phyloP scores from a whole-genome alignment of 2,329 filamentous ascomycete species.

The Fusarium humuli region DNA sequence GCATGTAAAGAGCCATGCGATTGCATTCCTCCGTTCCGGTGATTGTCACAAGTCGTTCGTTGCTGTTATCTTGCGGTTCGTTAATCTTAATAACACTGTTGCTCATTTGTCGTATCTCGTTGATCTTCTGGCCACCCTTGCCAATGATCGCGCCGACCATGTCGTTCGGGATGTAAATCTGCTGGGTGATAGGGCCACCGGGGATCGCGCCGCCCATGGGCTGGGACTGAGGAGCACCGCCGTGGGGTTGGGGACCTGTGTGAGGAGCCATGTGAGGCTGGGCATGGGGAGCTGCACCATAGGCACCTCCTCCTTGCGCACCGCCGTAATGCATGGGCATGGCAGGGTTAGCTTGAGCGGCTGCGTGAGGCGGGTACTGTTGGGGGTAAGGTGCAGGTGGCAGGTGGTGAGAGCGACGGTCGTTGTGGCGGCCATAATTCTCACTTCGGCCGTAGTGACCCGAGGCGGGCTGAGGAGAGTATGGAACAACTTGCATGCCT shows the following conservation, averaged over 20 bases:
- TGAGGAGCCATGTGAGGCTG: conserved; percentile 78
- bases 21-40: conserved; percentile 98
- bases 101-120: conserved; percentile 96
- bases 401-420: conserved; percentile 78
- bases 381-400: conserved; percentile 79
- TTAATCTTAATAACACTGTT: conserved; percentile 99
- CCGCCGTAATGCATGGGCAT: conserved; percentile 84
- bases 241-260: conserved; percentile 64
- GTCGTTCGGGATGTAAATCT: conserved; percentile 99
- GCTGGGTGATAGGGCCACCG: conserved; percentile 83
- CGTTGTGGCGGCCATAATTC: conserved; percentile 79
- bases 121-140: conserved; percentile 98
- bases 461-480: conserved; percentile 90
- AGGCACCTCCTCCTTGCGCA: conserved; percentile 74
- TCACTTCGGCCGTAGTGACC: conserved; percentile 94
- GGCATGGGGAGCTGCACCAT: conserved; percentile 80
- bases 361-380: conserved; percentile 73
- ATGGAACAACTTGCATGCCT: conserved; percentile 99
- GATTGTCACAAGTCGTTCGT: conserved; percentile 96
- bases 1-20: conserved; percentile 99
- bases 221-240: conserved; percentile 78
- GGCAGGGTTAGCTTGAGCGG: conserved; percentile 70
- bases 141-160: conserved; percentile 99
- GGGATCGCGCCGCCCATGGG: conserved; percentile 75
- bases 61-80: conserved; percentile 98